phyloP scores from a whole-genome alignment of 2,329 filamentous ascomycete species.

The Xylariaceae sp. region DNA sequence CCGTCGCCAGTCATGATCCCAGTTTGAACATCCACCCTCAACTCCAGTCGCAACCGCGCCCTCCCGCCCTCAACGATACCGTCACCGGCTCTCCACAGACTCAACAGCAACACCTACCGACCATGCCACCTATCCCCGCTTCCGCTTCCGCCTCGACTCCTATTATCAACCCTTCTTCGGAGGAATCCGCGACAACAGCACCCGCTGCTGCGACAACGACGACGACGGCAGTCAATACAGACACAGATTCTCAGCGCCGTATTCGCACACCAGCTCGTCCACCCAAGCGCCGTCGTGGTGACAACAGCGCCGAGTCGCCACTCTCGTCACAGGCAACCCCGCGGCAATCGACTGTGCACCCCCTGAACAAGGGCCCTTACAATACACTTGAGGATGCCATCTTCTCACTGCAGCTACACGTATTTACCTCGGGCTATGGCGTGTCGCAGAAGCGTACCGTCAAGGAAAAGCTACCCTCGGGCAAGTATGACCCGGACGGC shows the following conservation, averaged over 20 bases:
- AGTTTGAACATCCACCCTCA: conserved; percentile 10
- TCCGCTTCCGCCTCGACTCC: conserved; percentile 1
- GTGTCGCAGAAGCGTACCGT: conserved; percentile 32
- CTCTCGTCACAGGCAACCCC: conserved; percentile 10
- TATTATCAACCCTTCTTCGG: not conserved
- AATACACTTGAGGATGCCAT: conserved; percentile 28
- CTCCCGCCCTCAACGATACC: conserved; percentile 6
- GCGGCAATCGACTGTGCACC: conserved; percentile 19
- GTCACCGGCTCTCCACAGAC: conserved; percentile 3
- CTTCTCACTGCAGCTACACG: conserved; percentile 29
- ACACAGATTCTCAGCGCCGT: conserved; percentile 9
- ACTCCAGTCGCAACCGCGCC: conserved; percentile 8
- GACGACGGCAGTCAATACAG: not conserved
- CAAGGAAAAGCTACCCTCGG: conserved; percentile 30
- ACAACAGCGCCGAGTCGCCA: conserved; percentile 7
- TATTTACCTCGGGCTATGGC: conserved; percentile 30
- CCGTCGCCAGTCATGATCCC: not conserved
- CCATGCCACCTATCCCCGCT: conserved; percentile 5
- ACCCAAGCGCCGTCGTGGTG: conserved; percentile 15
- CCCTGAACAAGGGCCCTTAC: conserved; percentile 28
- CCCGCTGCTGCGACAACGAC: not conserved
- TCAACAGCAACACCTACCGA: conserved; percentile 16
- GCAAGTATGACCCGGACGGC: conserved; percentile 30
- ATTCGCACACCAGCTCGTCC: conserved; percentile 12
- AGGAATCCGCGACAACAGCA: not conserved